Evolutionary conservation across 2,329 filamentous ascomycete species (phyloP).

Genomic region (Ascochyta clinopodiicola): DNA sequence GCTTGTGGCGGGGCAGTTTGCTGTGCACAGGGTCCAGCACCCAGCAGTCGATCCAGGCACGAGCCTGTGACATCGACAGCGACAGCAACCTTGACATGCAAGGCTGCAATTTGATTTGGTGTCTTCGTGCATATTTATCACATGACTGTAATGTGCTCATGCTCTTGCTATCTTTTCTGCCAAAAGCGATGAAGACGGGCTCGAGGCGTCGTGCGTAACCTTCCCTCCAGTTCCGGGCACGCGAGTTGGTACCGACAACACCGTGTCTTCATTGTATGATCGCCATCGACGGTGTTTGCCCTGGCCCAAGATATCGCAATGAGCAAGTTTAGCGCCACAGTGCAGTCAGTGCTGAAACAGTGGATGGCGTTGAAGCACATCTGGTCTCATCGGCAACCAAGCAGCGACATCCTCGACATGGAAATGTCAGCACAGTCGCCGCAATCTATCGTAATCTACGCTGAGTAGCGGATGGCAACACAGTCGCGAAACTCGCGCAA

Average conservation of each 20-base stretch:
- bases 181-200: background rate
- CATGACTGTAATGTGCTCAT: background rate
- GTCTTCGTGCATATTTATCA: background rate
- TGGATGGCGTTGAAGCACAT: conserved; percentile 21
- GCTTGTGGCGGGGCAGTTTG: conserved; percentile 7
- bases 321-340: conserved; percentile 47
- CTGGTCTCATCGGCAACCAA: conserved; percentile 34
- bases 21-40: conserved; percentile 1
- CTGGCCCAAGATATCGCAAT: conserved; percentile 16
- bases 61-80: background rate
- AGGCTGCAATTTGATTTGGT: background rate
- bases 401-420: conserved; percentile 10
- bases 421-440: conserved; percentile 20
- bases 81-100: background rate
- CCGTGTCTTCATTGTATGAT: conserved; percentile 10
- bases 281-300: conserved; percentile 1
- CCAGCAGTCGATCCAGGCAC: conserved; percentile 11
- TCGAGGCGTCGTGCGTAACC: background rate
- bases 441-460: conserved; percentile 22
- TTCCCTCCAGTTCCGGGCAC: background rate
- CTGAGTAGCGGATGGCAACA: conserved; percentile 18
- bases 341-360: conserved; percentile 28
- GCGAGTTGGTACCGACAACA: background rate
- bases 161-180: background rate
- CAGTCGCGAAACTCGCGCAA: conserved; percentile 22